Evolutionary conservation across 2,329 filamentous ascomycete species (phyloP).

Genomic region (Epichloe glyceriae): DNA sequence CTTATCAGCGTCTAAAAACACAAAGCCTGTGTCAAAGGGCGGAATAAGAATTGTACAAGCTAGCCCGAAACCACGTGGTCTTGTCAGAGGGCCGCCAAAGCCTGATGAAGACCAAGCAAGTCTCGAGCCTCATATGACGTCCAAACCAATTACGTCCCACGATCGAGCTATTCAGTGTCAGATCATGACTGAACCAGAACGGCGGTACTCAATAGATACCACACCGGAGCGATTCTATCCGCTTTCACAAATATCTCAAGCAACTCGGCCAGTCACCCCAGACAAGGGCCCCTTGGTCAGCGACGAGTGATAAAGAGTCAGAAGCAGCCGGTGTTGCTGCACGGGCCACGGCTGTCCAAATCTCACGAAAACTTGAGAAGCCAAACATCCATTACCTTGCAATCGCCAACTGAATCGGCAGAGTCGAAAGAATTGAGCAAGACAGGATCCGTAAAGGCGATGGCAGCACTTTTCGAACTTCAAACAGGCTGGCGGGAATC

Average conservation of each 20-base stretch:
- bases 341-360: slow-evolving; percentile 5
- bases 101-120: not conserved
- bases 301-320: not conserved
- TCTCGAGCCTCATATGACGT: not conserved
- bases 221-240: slow-evolving; percentile 15
- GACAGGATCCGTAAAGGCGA: slow-evolving; percentile 29
- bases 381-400: slow-evolving; percentile 1
- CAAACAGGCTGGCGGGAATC: slow-evolving; percentile 5
- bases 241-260: not conserved
- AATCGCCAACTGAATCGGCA: slow-evolving; percentile 6
- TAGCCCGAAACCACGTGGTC: not conserved
- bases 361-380: slow-evolving; percentile 6
- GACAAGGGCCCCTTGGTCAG: not conserved
- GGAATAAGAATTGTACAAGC: slow-evolving; percentile 4
- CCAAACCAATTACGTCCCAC: not conserved
- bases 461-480: slow-evolving; percentile 39
- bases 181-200: not conserved
- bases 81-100: not conserved
- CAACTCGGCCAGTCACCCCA: not conserved
- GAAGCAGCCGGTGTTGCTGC: slow-evolving; percentile 5
- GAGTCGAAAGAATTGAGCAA: slow-evolving; percentile 14
- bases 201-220: slow-evolving; percentile 7
- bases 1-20: not conserved
- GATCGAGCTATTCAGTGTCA: slow-evolving; percentile 5
- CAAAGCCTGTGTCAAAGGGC: not conserved